phyloP scores from a whole-genome alignment of 2,329 filamentous ascomycete species.

The Penicillium brevicompactum region DNA sequence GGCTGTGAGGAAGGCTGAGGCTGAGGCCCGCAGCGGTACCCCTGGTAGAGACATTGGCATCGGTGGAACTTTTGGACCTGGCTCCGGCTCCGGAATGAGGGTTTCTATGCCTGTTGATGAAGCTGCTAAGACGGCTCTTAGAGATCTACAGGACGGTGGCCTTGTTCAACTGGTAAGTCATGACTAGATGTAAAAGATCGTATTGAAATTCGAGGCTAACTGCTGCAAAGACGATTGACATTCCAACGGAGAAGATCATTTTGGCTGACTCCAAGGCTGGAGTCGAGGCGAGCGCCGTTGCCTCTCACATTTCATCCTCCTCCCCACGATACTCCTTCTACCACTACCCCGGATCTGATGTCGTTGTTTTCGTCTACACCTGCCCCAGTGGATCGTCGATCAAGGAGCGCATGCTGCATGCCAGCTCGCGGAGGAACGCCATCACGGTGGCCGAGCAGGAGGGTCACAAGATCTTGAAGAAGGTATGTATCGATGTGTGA shows the following conservation, averaged over 20 bases:
- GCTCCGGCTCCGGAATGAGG: slow-evolving; percentile 40
- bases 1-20: slow-evolving; percentile 61
- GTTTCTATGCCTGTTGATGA: slow-evolving; percentile 57
- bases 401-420: slow-evolving; percentile 68
- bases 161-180: slow-evolving; percentile 55
- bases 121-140: slow-evolving; percentile 56
- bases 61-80: slow-evolving; percentile 39
- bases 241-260: slow-evolving; percentile 56
- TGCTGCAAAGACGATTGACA: slow-evolving; percentile 40
- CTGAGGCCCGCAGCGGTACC: slow-evolving; percentile 58
- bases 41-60: slow-evolving; percentile 51
- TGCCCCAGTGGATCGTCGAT: slow-evolving; percentile 63
- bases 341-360: slow-evolving; percentile 50
- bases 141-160: slow-evolving; percentile 37
- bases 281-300: slow-evolving; percentile 48
- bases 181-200: not conserved
- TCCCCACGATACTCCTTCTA: slow-evolving; percentile 66
- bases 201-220: slow-evolving; percentile 23
- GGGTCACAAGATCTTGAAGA: slow-evolving; percentile 60
- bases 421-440: slow-evolving; percentile 59
- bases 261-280: slow-evolving; percentile 51
- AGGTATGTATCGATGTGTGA: slow-evolving; percentile 39
- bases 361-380: slow-evolving; percentile 65
- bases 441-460: slow-evolving; percentile 57
- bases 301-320: slow-evolving; percentile 50